A percentile compares a stretch with the other conserved stretches of the same genome.
Conservation (phyloP, 768 basidiomycete species). For the Lyophyllum atratum region DNA sequence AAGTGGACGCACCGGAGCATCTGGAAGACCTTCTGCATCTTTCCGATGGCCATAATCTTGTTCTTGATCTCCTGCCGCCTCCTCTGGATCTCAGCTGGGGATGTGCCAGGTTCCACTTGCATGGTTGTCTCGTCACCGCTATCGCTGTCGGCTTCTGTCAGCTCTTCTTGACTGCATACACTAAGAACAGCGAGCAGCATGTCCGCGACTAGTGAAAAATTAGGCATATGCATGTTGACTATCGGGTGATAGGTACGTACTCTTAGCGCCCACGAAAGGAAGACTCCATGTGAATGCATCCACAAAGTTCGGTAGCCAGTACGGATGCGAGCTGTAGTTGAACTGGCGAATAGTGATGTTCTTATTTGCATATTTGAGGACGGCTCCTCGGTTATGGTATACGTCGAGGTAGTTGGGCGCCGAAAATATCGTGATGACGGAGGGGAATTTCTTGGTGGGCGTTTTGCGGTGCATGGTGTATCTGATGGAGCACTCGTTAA, state of each 20-base stretch:
- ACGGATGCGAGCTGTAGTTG: conserved; percentile 79
- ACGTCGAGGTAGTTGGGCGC: conserved; percentile 97
- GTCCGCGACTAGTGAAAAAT: conserved; percentile 72
- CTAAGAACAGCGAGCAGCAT: conserved; percentile 95
- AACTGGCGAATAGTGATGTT: conserved; percentile 95
- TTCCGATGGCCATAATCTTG: conserved; percentile 91
- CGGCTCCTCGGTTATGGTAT: conserved; percentile 95
- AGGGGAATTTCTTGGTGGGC: conserved; percentile 91
- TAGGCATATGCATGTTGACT: not conserved
- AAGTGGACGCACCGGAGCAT: conserved; percentile 68
- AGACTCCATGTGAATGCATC: conserved; percentile 98
- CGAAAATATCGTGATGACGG: conserved; percentile 97
- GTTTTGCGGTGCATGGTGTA: conserved; percentile 97
- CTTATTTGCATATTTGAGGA: conserved; percentile 96
- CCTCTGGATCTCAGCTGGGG: conserved; percentile 45
- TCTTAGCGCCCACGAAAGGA: conserved; percentile 96
- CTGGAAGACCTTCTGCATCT: conserved; percentile 89
- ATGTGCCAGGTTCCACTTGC: conserved; percentile 25
- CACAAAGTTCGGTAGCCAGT: conserved; percentile 97
- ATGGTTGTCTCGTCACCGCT: conserved; percentile 36
- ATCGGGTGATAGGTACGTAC: conserved; percentile 45
- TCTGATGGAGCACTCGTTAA: conserved; percentile 34
- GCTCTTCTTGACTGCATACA: conserved; percentile 92
- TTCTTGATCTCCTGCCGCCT: conserved; percentile 83
- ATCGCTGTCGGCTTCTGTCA: conserved; percentile 57